These are phyloP conservation scores for Rhizopogon vesiculosus DNA, from an alignment of 768 basidiomycete species.

Conservation along the genomic window DNA sequence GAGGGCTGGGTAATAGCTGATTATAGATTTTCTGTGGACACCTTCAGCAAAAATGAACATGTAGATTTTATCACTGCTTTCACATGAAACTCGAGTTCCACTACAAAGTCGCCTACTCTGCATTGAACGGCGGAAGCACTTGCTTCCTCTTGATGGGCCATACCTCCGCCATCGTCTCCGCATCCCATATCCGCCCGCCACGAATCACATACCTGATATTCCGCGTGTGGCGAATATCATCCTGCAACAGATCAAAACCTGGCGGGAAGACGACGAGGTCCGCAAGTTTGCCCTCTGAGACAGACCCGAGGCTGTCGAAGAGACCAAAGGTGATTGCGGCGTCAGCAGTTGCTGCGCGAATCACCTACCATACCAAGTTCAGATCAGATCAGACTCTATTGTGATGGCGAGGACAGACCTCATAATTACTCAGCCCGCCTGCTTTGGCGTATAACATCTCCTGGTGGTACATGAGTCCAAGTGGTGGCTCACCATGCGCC, in stretches of 20 bases:
- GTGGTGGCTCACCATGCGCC: conserved; percentile 68
- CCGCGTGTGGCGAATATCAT: conserved; percentile 43
- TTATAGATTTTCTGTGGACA: too few species aligned
- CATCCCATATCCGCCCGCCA: conserved; percentile 70
- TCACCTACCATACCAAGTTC: conserved; percentile 36
- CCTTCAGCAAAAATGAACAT: too few species aligned
- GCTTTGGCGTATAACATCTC: conserved; percentile 63
- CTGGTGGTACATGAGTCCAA: conserved; percentile 73
- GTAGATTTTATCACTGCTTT: background rate
- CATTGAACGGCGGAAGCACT: conserved; percentile 55
- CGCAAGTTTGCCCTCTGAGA: conserved; percentile 63
- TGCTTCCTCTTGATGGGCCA: conserved; percentile 63
- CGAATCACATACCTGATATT: conserved; percentile 54
- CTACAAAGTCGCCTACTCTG: conserved; percentile 23
- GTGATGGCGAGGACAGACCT: conserved; percentile 33
- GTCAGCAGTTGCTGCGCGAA: conserved; percentile 63
- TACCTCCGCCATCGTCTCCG: conserved; percentile 59
- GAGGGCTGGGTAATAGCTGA: too few species aligned
- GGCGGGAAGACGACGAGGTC: conserved; percentile 66
- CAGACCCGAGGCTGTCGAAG: conserved; percentile 54
- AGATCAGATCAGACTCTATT: background rate
- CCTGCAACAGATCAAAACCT: conserved; percentile 52
- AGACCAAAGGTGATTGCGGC: conserved; percentile 66
- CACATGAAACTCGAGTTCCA: background rate
- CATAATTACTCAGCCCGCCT: conserved; percentile 68